Conservation (phyloP, 2,329 filamentous ascomycete genomes). For the Microdochium paspali region DNA sequence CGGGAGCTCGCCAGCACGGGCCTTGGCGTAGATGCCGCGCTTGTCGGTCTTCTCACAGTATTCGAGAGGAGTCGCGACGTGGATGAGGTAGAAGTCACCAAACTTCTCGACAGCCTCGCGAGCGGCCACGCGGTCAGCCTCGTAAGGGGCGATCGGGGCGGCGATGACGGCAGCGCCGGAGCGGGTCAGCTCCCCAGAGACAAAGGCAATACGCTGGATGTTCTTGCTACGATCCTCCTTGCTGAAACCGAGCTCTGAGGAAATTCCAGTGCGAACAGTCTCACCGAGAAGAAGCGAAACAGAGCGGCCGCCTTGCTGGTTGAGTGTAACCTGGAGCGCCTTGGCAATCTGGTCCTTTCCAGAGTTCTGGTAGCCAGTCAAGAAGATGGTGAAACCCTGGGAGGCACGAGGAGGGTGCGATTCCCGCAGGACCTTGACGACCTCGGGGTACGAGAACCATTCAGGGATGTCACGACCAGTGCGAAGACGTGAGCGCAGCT, state of each 20-base stretch:
- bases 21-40: constrained; percentile 77
- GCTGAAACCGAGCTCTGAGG: constrained; percentile 90
- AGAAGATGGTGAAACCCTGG: constrained; percentile 97
- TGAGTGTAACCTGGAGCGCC: constrained; percentile 91
- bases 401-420: constrained; percentile 84
- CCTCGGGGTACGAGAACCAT: constrained; percentile 99
- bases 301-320: constrained; percentile 92
- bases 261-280: constrained; percentile 88
- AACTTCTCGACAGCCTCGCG: constrained; percentile 79
- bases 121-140: constrained; percentile 65
- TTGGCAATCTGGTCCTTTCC: constrained; percentile 96
- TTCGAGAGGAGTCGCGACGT: constrained; percentile 88
- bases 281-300: constrained; percentile 93
- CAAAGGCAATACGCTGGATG: constrained; percentile 92
- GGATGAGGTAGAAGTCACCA: constrained; percentile 88
- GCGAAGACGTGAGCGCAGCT: constrained; percentile 84
- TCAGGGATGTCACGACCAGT: constrained; percentile 92
- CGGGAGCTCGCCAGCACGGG: constrained; percentile 84
- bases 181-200: constrained; percentile 87
- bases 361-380: constrained; percentile 92
- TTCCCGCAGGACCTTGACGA: constrained; percentile 91
- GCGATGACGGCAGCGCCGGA: constrained; percentile 92
- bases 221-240: constrained; percentile 88
- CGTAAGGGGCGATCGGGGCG: constrained; percentile 90
- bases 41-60: constrained; percentile 93